A percentile compares a stretch with the other conserved stretches of the same genome.
phyloP scores from a whole-genome alignment of 768 basidiomycete genomes.

The Russula sp. region DNA sequence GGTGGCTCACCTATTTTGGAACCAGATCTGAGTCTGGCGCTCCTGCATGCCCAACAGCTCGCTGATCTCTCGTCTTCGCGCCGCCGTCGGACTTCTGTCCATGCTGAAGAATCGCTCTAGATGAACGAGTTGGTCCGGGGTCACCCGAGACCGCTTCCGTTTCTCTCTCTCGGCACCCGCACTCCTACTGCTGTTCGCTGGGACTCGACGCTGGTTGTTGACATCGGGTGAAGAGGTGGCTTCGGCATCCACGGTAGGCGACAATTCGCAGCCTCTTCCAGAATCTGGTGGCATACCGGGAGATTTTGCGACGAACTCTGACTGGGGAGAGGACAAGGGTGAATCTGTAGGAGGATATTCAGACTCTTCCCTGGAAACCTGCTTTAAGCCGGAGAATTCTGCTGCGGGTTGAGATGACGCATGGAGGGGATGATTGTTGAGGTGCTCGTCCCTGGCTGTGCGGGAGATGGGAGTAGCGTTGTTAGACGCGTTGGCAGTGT shows the following conservation, averaged over 20 bases:
- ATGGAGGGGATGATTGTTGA: constrained; percentile 2
- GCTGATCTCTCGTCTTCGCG: constrained; percentile 66
- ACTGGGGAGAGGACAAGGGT: constrained; percentile 20
- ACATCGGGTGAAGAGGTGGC: constrained; percentile 17
- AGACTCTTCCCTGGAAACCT: not conserved
- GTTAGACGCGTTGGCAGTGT: not conserved
- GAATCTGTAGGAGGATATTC: constrained; percentile 16
- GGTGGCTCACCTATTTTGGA: constrained; percentile 65
- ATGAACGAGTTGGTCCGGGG: constrained; percentile 71
- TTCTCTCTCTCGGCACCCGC: constrained; percentile 40
- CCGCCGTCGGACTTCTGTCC: constrained; percentile 69
- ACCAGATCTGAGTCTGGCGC: constrained; percentile 87
- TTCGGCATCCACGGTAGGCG: constrained; percentile 14
- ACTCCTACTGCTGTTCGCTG: constrained; percentile 24
- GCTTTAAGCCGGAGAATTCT: constrained; percentile 3
- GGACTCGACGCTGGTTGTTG: constrained; percentile 2
- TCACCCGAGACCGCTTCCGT: constrained; percentile 72
- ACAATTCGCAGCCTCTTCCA: constrained; percentile 13
- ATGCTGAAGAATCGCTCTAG: constrained; percentile 63
- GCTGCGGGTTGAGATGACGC: not conserved
- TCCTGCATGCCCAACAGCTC: constrained; percentile 75
- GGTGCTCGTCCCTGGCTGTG: constrained; percentile 22
- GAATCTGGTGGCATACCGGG: constrained; percentile 11
- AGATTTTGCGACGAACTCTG: constrained; percentile 19
- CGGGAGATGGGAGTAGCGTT: not conserved